phyloP scores from a whole-genome alignment of 192 early-diverging fungal species.

The Umbelopsis vinacea region DNA sequence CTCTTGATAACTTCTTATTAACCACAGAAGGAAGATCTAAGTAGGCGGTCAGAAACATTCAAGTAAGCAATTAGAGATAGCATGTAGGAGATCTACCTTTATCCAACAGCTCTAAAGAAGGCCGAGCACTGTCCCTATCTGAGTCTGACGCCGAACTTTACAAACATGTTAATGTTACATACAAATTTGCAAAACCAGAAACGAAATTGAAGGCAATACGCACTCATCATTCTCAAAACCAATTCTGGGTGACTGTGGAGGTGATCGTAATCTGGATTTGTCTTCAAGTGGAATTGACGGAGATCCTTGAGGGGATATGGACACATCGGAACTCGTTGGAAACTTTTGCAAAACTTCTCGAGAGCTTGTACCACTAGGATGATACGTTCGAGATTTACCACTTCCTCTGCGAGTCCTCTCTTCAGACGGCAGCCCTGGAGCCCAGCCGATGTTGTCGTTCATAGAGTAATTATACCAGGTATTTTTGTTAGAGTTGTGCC shows the following conservation, averaged over 20 bases:
- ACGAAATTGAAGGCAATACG: neutral
- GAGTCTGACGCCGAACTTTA: neutral
- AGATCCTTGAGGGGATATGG: neutral
- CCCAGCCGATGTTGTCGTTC: constrained; percentile 5
- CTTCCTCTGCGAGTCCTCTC: neutral
- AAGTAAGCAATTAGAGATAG: neutral
- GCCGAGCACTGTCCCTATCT: neutral
- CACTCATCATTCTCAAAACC: neutral
- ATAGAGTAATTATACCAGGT: constrained; percentile 12
- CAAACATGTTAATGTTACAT: no score
- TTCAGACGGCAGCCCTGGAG: neutral
- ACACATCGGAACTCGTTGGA: neutral
- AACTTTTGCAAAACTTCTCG: neutral
- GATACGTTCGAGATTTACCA: neutral
- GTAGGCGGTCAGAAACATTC: neutral
- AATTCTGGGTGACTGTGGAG: neutral
- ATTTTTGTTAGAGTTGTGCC: constrained; percentile 5
- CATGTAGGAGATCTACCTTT: neutral
- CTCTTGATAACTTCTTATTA: neutral
- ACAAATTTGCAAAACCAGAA: neutral
- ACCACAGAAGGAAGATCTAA: neutral
- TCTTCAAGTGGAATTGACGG: neutral
- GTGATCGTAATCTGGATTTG: neutral
- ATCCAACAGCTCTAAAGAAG: neutral
- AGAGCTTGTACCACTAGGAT: neutral